phyloP scores from a whole-genome alignment of 2,329 filamentous ascomycete genomes.

The Periglandula ipomoeae region DNA sequence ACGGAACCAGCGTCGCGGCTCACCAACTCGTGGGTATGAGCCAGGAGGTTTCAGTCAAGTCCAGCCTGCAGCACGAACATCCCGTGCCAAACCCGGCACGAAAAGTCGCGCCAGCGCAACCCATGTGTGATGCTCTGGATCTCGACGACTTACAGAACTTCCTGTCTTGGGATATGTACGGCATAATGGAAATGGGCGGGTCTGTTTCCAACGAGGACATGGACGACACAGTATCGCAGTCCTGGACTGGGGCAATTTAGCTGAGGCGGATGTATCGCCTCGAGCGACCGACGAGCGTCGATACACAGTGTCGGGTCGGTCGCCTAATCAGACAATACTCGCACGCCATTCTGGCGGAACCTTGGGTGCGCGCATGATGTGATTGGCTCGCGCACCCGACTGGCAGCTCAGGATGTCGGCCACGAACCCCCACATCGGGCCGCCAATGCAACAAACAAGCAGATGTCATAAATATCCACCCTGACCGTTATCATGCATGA shows the following conservation, averaged over 20 bases:
- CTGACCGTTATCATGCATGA: no score
- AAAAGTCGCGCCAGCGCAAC: constrained; percentile 12
- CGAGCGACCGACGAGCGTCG: not conserved
- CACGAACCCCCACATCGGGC: no score
- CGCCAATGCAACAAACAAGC: no score
- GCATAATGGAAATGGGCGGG: constrained; percentile 31
- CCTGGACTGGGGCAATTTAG: constrained; percentile 17
- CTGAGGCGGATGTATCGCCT: not conserved
- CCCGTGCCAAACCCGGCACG: constrained; percentile 20
- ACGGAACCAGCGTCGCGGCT: constrained; percentile 17
- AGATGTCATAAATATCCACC: no score
- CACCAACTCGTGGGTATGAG: constrained; percentile 18
- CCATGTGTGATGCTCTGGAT: constrained; percentile 27
- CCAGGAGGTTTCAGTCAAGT: constrained; percentile 17
- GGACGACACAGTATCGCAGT: constrained; percentile 24
- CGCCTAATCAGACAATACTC: not conserved
- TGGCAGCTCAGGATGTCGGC: not conserved
- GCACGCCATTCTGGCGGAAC: not conserved
- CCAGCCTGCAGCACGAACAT: constrained; percentile 28
- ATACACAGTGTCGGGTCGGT: not conserved
- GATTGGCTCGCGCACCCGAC: not conserved
- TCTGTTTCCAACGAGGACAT: constrained; percentile 25
- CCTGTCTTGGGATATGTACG: constrained; percentile 31
- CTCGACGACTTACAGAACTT: constrained; percentile 30
- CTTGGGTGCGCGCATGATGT: not conserved